Percentiles rank a stretch among this genome's conserved stretches.
These are phyloP conservation scores for Acacia crassicarpa DNA, from an alignment of 306 rosid genomes.

Conservation along the genomic window DNA sequence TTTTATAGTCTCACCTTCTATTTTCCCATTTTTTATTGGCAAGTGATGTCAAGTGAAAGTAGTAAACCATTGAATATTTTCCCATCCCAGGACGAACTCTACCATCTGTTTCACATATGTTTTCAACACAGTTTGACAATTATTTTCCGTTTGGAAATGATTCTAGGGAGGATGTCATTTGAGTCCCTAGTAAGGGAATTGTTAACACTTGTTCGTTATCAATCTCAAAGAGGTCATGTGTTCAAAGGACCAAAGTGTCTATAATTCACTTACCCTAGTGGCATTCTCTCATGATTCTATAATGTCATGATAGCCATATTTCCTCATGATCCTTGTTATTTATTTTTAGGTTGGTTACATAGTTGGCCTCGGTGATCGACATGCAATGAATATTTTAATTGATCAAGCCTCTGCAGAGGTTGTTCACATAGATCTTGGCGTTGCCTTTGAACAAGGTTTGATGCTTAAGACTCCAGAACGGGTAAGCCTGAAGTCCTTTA, in stretches of 20 bases:
- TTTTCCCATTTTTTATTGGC: conserved; percentile 9
- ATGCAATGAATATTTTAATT: conserved; percentile 83
- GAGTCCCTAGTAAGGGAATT: neutral
- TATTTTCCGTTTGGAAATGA: conserved; percentile 13
- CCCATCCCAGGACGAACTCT: conserved; percentile 19
- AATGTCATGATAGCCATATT: conserved; percentile 1
- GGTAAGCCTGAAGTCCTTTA: conserved; percentile 47
- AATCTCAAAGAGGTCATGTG: neutral
- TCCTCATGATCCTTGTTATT: conserved; percentile 14
- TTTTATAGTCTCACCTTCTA: conserved; percentile 13
- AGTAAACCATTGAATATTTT: neutral
- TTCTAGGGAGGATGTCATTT: neutral
- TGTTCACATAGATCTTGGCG: conserved; percentile 97
- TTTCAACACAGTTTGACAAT: conserved; percentile 14
- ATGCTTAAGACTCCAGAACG: conserved; percentile 98
- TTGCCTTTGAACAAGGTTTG: conserved; percentile 98
- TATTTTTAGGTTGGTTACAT: conserved; percentile 81
- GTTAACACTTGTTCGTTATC: neutral
- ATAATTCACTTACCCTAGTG: neutral
- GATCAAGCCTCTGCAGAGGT: conserved; percentile 95
- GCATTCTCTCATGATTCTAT: neutral
- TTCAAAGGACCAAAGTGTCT: neutral
- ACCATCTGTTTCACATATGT: conserved; percentile 4
- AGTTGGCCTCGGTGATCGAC: conserved; percentile 95
- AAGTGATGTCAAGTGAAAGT: neutral